Evolutionary conservation across 2,329 filamentous ascomycete genomes (phyloP).

Genomic region (Colletotrichum cordylinicola): DNA sequence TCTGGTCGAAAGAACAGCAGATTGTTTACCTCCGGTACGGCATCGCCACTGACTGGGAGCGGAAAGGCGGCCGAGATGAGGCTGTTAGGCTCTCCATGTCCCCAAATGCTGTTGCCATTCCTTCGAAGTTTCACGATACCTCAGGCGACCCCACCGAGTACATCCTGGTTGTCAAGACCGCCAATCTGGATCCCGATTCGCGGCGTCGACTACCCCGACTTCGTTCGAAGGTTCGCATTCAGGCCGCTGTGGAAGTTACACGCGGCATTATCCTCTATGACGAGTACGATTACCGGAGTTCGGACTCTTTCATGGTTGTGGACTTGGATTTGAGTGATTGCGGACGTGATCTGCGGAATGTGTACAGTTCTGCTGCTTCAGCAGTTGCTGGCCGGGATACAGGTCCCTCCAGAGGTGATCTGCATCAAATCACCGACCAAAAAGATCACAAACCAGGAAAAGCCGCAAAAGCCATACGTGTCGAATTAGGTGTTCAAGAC

Average conservation of each 20-base stretch:
- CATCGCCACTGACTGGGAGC: neutral
- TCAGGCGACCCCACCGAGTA: neutral
- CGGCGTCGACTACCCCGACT: neutral
- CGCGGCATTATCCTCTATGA: rapidly evolving
- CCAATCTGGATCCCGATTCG: neutral
- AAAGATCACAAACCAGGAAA: too few relatives aligned
- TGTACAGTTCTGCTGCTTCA: neutral
- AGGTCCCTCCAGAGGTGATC: neutral
- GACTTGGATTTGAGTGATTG: neutral
- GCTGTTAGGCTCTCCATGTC: neutral
- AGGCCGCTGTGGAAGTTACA: neutral
- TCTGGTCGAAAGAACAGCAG: neutral
- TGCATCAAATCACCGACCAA: too few relatives aligned
- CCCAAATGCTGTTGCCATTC: neutral
- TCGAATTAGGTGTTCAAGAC: neutral
- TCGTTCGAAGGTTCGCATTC: neutral
- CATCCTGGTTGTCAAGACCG: neutral
- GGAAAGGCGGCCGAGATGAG: neutral
- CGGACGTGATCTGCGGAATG: neutral
- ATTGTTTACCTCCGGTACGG: neutral
- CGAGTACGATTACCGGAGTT: rapidly evolving
- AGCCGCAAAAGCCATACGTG: neutral
- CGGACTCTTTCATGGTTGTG: neutral
- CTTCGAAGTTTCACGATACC: neutral
- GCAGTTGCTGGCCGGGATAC: neutral